Percentiles rank a stretch among this genome's conserved stretches.
Conservation (phyloP, 1,139 yeast species). For the Nakaseomyces delphensis region DNA sequence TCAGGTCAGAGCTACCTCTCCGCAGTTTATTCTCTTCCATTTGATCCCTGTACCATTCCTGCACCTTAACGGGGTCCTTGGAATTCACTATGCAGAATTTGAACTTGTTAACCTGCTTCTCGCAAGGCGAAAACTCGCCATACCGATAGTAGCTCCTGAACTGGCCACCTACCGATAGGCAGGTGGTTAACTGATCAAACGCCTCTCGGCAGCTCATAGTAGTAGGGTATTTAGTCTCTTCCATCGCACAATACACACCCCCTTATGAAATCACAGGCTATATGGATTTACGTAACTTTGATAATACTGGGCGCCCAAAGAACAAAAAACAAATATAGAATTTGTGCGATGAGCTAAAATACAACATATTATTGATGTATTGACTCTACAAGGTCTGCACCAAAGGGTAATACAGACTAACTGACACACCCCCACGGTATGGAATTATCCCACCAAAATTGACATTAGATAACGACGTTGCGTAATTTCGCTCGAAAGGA, state of each 20-base stretch:
- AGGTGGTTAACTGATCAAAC: conserved; percentile 73
- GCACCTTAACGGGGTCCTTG: conserved; percentile 48
- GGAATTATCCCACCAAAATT: too few relatives aligned
- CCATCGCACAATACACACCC: neutral
- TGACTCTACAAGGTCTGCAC: too few relatives aligned
- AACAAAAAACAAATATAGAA: too few relatives aligned
- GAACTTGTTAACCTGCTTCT: conserved; percentile 59
- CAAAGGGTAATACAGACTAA: too few relatives aligned
- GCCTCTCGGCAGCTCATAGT: conserved; percentile 70
- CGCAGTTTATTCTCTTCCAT: conserved; percentile 48
- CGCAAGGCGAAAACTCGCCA: conserved; percentile 69
- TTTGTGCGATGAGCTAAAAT: too few relatives aligned
- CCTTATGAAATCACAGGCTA: neutral
- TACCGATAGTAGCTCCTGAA: conserved; percentile 70
- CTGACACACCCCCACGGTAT: too few relatives aligned
- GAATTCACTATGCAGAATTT: conserved; percentile 66
- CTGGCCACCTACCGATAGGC: conserved; percentile 89
- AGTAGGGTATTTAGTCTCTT: conserved; percentile 27
- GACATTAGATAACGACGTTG: too few relatives aligned
- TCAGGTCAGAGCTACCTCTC: conserved; percentile 69
- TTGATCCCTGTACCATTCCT: conserved; percentile 59
- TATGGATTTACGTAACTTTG: neutral
- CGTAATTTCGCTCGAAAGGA: too few relatives aligned
- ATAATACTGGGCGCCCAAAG: too few relatives aligned
- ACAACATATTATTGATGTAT: too few relatives aligned